Percentiles rank a stretch among this genome's conserved stretches.
Evolutionary conservation across 495 filamentous ascomycete species (phyloP).

Genomic region (Penicillium cinerascens): DNA sequence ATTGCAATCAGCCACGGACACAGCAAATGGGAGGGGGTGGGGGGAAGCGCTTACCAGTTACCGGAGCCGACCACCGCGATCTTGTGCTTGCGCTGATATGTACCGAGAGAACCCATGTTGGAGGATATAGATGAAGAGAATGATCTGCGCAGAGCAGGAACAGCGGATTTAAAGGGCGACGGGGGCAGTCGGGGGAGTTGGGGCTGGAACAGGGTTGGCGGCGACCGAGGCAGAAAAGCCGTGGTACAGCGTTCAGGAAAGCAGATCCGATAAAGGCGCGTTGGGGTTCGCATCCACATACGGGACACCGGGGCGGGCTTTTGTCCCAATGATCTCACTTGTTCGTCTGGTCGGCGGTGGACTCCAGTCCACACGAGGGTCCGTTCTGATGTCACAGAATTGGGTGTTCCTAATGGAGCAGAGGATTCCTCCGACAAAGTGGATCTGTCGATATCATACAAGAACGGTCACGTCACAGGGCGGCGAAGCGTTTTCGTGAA

Average conservation of each 20-base stretch:
- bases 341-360: not conserved
- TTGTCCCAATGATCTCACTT: not conserved
- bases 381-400: conserved; percentile 13
- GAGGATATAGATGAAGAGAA: conserved; percentile 16
- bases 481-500: conserved; percentile 8
- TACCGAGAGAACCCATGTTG: conserved; percentile 42
- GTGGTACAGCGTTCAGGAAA: conserved; percentile 19
- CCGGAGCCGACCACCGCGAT: conserved; percentile 92
- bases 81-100: conserved; percentile 73
- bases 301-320: not conserved
- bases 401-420: not conserved
- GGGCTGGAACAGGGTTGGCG: conserved; percentile 20
- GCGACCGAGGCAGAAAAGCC: conserved; percentile 22
- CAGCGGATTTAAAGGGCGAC: conserved; percentile 19
- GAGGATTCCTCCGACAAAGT: not conserved
- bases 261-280: conserved; percentile 17
- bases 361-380: not conserved
- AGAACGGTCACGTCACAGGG: conserved; percentile 13
- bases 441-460: conserved; percentile 3
- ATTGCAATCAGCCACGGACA: conserved; percentile 2
- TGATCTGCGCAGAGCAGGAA: conserved; percentile 18
- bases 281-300: conserved; percentile 17
- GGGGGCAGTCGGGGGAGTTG: conserved; percentile 18
- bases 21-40: not conserved
- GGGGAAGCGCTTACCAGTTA: conserved; percentile 68